Percentiles rank a stretch among this genome's conserved stretches.
Evolutionary conservation across 31 red algal species (phyloP).

Genomic region (Porphyra umbilicalis): DNA sequence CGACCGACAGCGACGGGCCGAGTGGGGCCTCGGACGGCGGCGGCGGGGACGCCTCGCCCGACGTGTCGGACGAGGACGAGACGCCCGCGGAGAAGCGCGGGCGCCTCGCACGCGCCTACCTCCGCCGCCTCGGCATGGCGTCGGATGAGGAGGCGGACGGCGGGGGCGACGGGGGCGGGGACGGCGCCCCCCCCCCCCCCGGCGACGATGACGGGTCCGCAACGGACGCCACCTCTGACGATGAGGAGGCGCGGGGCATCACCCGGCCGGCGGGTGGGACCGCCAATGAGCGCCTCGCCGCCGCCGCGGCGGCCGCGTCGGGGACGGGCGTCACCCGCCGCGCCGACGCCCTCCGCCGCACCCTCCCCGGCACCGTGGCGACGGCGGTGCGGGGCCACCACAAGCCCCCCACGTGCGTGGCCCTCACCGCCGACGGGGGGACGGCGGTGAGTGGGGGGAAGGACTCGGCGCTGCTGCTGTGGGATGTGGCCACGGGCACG

Average conservation of each 20-base stretch:
- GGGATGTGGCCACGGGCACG: constrained; percentile 65
- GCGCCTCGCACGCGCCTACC: constrained; percentile 44
- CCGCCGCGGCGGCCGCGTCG: constrained; percentile 16
- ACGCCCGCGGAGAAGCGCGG: constrained; percentile 52
- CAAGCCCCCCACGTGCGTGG: constrained; percentile 61
- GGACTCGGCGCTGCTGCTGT: constrained; percentile 56
- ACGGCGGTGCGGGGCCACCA: constrained; percentile 29
- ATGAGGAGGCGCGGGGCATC: not conserved
- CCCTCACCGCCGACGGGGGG: constrained; percentile 18
- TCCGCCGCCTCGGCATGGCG: constrained; percentile 46
- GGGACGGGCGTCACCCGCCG: constrained; percentile 16
- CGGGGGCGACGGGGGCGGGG: constrained; percentile 13
- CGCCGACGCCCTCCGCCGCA: constrained; percentile 15
- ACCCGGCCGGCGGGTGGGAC: not conserved
- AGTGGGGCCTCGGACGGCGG: not conserved
- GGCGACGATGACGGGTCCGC: not conserved
- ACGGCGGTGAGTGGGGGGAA: constrained; percentile 71
- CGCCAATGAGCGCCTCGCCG: constrained; percentile 19
- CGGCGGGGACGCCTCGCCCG: not conserved
- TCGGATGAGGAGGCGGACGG: constrained; percentile 36
- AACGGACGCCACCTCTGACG: not conserved
- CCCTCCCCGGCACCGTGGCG: not conserved
- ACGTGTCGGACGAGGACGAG: constrained; percentile 23
- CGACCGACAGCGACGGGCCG: not conserved
- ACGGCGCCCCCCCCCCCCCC: not conserved